phyloP scores from a whole-genome alignment of 345 rosid species.

The Geranium rotundifolium region DNA sequence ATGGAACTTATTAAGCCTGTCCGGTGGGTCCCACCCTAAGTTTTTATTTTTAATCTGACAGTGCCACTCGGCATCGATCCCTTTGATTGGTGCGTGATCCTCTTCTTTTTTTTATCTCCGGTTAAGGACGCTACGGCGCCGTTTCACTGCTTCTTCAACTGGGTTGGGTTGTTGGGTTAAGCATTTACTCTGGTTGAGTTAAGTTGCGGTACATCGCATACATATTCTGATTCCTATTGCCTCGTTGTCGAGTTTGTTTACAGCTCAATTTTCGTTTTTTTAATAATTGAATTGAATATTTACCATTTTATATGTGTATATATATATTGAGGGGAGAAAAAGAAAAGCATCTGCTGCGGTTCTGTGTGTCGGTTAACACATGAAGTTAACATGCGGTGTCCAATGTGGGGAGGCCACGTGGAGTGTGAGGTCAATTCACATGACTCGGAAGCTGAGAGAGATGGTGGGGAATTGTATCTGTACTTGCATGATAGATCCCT shows the following conservation, averaged over 20 bases:
- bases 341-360: neutral
- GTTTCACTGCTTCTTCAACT: neutral
- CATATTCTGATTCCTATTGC: too few species aligned
- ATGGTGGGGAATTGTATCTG: neutral
- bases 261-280: too few species aligned
- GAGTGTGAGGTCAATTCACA: neutral
- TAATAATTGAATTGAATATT: too few species aligned
- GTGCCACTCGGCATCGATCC: slow-evolving; percentile 1
- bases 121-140: neutral
- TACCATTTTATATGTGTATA: too few species aligned
- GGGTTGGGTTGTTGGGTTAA: too few species aligned
- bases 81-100: too few species aligned
- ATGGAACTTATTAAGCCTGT: slow-evolving; percentile 23
- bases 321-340: too few species aligned
- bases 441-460: neutral
- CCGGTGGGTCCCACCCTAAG: slow-evolving; percentile 22
- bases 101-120: neutral
- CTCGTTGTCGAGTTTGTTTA: too few species aligned
- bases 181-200: too few species aligned
- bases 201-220: too few species aligned
- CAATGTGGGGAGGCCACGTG: neutral
- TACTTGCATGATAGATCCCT: too few species aligned
- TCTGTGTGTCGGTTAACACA: neutral
- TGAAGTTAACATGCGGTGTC: neutral
- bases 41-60: neutral